Conservation (phyloP, 305 asterid species). For the Fraxinus latifolia region DNA sequence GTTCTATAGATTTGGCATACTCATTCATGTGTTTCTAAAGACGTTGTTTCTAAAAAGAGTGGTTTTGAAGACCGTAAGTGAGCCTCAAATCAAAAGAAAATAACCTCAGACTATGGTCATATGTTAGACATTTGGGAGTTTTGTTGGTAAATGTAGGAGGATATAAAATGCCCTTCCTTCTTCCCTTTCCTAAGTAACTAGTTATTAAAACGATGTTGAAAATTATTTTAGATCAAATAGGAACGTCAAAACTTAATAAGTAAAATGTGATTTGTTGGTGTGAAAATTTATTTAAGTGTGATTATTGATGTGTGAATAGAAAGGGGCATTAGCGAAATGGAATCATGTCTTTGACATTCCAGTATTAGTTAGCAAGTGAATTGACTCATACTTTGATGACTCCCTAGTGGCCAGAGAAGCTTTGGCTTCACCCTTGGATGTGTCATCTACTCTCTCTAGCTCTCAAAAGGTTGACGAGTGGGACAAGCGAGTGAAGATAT, state of each 20-base stretch:
- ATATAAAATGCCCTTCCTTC: background rate
- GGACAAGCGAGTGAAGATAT: background rate
- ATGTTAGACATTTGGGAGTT: background rate
- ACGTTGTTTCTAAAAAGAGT: background rate
- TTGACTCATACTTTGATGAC: conserved; percentile 1
- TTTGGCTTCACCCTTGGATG: background rate
- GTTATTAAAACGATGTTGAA: background rate
- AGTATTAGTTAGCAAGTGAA: background rate
- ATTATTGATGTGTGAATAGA: background rate
- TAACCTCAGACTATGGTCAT: background rate
- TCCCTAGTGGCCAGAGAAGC: background rate
- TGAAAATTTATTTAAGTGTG: background rate
- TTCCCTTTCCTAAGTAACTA: background rate
- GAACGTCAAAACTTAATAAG: background rate
- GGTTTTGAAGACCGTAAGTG: conserved; percentile 9
- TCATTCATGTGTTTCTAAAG: background rate
- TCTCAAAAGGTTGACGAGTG: background rate
- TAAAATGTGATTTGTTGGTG: background rate
- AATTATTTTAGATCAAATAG: background rate
- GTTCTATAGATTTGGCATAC: background rate
- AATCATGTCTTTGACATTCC: background rate
- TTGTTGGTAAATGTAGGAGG: background rate
- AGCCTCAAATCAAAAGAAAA: conserved; percentile 6
- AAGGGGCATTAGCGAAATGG: background rate
- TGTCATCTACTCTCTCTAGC: background rate